Conservation (phyloP, 805 yeast species). For the Yarrowia porcina region DNA sequence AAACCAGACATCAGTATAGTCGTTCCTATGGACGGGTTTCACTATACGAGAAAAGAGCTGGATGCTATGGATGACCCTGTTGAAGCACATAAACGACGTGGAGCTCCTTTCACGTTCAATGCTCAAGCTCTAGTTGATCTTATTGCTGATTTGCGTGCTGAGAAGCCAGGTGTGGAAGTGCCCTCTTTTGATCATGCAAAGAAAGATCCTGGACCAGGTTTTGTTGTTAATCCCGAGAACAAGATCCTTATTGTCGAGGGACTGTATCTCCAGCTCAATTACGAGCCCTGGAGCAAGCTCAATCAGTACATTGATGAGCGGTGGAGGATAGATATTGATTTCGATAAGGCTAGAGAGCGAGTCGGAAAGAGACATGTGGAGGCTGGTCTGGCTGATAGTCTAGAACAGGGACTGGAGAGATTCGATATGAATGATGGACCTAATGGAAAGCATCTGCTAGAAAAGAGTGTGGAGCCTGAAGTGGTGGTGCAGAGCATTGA, state of each 20-base stretch:
- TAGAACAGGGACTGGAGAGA: conserved; percentile 40
- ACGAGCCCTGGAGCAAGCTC: conserved; percentile 58
- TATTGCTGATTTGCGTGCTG: conserved; percentile 36
- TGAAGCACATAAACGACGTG: conserved; percentile 62
- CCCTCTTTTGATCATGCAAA: conserved; percentile 74
- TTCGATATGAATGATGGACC: conserved; percentile 52
- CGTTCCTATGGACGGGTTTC: conserved; percentile 80
- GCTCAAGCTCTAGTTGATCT: conserved; percentile 46
- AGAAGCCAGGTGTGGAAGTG: conserved; percentile 29
- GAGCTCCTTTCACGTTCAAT: conserved; percentile 86
- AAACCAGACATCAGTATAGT: conserved; percentile 24
- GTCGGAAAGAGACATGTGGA: conserved; percentile 61
- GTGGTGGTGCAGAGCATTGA: conserved; percentile 6
- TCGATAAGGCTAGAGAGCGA: conserved; percentile 49
- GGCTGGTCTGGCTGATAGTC: conserved; percentile 40
- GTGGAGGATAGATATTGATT: conserved; percentile 50
- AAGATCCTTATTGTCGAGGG: conserved; percentile 73
- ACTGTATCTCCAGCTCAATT: conserved; percentile 58
- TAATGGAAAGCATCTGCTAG: conserved; percentile 52
- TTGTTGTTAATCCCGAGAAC: conserved; percentile 45
- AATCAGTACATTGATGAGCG: conserved; percentile 40
- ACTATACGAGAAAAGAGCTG: conserved; percentile 51
- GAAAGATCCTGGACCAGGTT: conserved; percentile 64
- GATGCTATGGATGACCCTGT: conserved; percentile 52
- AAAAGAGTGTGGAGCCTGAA: conserved; percentile 36